Conservation (phyloP, 1,284 basidiomycete genomes). For the Trametes sp. region DNA sequence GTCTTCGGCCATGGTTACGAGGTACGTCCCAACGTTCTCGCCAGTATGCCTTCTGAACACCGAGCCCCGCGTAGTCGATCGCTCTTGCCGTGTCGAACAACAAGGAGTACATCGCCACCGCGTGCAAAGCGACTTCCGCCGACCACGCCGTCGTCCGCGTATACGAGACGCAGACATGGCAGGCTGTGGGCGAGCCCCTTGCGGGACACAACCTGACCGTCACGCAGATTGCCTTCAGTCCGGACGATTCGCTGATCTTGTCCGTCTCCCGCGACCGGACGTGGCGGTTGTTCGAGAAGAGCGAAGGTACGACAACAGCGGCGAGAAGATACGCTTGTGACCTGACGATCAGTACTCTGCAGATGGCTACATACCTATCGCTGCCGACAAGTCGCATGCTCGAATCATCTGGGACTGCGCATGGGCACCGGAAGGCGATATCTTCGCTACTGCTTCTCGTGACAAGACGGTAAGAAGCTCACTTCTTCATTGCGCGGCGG, state of each 20-base stretch:
- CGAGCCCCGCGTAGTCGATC: slow-evolving; percentile 63
- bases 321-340: neutral
- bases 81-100: slow-evolving; percentile 78
- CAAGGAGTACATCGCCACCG: slow-evolving; percentile 83
- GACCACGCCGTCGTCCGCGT: slow-evolving; percentile 93
- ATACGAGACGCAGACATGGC: slow-evolving; percentile 77
- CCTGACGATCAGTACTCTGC: neutral
- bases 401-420: slow-evolving; percentile 97
- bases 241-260: slow-evolving; percentile 80
- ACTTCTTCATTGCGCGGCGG: neutral
- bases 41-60: neutral
- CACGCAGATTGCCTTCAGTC: slow-evolving; percentile 89
- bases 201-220: slow-evolving; percentile 90
- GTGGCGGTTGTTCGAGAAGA: slow-evolving; percentile 84
- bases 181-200: slow-evolving; percentile 74
- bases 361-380: slow-evolving; percentile 66
- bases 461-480: slow-evolving; percentile 84
- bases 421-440: slow-evolving; percentile 76
- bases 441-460: slow-evolving; percentile 93
- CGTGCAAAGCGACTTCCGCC: slow-evolving; percentile 87
- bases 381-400: slow-evolving; percentile 84
- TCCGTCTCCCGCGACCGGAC: slow-evolving; percentile 92
- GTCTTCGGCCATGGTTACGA: slow-evolving; percentile 99
- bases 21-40: slow-evolving; percentile 50
- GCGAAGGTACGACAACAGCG: slow-evolving; percentile 46